Percentiles rank a stretch among this genome's conserved stretches.
phyloP scores from a whole-genome alignment of 1,139 yeast genomes.

The Pneumocystis murina region DNA sequence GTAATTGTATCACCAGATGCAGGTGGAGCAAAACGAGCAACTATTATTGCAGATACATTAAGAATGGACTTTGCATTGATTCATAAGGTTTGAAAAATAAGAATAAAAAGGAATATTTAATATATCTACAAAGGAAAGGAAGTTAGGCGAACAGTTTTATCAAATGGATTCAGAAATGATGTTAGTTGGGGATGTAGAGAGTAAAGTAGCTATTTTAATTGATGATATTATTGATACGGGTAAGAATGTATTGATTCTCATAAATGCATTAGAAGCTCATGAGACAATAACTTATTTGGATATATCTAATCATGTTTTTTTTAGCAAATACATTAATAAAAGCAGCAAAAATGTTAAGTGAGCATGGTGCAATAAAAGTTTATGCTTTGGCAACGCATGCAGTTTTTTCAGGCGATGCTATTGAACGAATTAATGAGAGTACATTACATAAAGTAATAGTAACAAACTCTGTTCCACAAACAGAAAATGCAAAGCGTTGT shows the following conservation, averaged over 20 bases:
- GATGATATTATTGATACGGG: constrained; percentile 99
- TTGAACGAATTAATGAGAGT: constrained; percentile 65
- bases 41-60: constrained; percentile 75
- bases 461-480: constrained; percentile 88
- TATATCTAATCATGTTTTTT: neutral
- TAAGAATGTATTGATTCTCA: constrained; percentile 8
- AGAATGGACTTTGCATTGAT: constrained; percentile 86
- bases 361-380: constrained; percentile 67
- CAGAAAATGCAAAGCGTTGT: constrained; percentile 54
- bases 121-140: neutral
- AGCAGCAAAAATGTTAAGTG: constrained; percentile 80
- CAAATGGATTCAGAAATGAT: constrained; percentile 75
- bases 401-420: constrained; percentile 75
- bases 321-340: constrained; percentile 70
- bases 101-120: constrained; percentile 28
- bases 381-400: constrained; percentile 96
- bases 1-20: constrained; percentile 95
- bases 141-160: constrained; percentile 36
- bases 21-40: constrained; percentile 97
- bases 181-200: constrained; percentile 84
- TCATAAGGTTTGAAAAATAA: constrained; percentile 65
- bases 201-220: constrained; percentile 74
- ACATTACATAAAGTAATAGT: constrained; percentile 69
- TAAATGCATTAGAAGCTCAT: no score
- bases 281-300: no score